These are phyloP conservation scores for Corymbia citriodora DNA, from an alignment of 441 rosid species.

Conservation along the genomic window DNA sequence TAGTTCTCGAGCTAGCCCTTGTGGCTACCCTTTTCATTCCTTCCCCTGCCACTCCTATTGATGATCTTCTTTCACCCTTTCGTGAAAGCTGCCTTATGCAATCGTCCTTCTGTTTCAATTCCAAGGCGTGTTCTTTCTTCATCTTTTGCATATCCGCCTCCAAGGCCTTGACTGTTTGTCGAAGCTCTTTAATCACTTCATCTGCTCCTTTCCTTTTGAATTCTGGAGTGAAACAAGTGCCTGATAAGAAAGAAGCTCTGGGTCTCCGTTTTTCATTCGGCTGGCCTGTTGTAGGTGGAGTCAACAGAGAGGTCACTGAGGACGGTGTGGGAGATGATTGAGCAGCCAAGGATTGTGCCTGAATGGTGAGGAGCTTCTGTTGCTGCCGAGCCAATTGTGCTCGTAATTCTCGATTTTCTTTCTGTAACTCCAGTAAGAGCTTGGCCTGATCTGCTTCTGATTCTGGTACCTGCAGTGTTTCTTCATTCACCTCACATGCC, in stretches of 20 bases:
- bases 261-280: constrained; percentile 50
- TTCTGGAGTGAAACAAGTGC: constrained; percentile 80
- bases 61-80: constrained; percentile 33
- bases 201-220: constrained; percentile 45
- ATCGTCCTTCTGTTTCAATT: constrained; percentile 73
- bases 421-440: constrained; percentile 75
- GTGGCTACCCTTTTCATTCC: constrained; percentile 45
- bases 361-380: constrained; percentile 60
- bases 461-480: constrained; percentile 42
- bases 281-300: constrained; percentile 63
- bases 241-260: constrained; percentile 58
- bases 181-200: constrained; percentile 53
- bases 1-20: constrained; percentile 59
- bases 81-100: constrained; percentile 40
- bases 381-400: constrained; percentile 69
- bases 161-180: constrained; percentile 47
- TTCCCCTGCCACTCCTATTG: constrained; percentile 19
- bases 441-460: constrained; percentile 49
- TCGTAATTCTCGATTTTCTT: constrained; percentile 77
- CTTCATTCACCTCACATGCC: constrained; percentile 53
- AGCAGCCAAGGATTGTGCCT: constrained; percentile 68
- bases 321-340: constrained; percentile 65
- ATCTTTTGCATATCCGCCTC: constrained; percentile 68
- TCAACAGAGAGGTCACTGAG: constrained; percentile 56
- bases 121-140: constrained; percentile 64